Percentiles rank a stretch among this genome's conserved stretches.
phyloP scores from a whole-genome alignment of 192 early-diverging fungal genomes.

The Mycoemilia scoparia region DNA sequence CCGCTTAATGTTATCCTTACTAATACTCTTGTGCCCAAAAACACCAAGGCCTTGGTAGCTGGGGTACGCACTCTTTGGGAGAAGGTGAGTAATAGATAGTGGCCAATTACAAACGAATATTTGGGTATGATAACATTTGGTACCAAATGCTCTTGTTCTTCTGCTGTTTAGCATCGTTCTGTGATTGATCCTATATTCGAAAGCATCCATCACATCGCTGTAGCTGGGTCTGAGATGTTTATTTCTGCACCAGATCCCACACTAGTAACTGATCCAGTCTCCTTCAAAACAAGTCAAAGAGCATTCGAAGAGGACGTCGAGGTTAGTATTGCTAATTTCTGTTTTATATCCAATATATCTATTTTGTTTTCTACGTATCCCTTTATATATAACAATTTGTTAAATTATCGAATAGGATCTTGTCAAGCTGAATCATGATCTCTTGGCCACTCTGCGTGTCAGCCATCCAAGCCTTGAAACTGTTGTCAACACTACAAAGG shows the following conservation, averaged over 20 bases:
- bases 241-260: neutral
- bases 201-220: slow-evolving; percentile 42
- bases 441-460: slow-evolving; percentile 62
- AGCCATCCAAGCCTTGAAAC: slow-evolving; percentile 69
- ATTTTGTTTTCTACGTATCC: neutral
- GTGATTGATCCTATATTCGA: slow-evolving; percentile 50
- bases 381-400: too few relatives aligned
- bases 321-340: too few relatives aligned
- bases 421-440: slow-evolving; percentile 69
- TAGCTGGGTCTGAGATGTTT: slow-evolving; percentile 17
- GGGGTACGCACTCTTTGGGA: slow-evolving; percentile 44
- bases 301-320: slow-evolving; percentile 14
- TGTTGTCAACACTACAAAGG: slow-evolving; percentile 42
- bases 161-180: slow-evolving; percentile 27
- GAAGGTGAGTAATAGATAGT: too few relatives aligned
- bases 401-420: too few relatives aligned
- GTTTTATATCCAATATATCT: too few relatives aligned
- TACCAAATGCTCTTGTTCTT: too few relatives aligned
- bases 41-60: slow-evolving; percentile 72
- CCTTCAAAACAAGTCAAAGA: slow-evolving; percentile 1
- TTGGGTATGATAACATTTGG: too few relatives aligned
- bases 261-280: too few relatives aligned
- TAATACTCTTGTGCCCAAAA: slow-evolving; percentile 76
- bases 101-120: too few relatives aligned
- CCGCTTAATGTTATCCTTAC: slow-evolving; percentile 66